phyloP scores from a whole-genome alignment of 352 stramenopile genomes.

The Phytophthora kernoviae region DNA sequence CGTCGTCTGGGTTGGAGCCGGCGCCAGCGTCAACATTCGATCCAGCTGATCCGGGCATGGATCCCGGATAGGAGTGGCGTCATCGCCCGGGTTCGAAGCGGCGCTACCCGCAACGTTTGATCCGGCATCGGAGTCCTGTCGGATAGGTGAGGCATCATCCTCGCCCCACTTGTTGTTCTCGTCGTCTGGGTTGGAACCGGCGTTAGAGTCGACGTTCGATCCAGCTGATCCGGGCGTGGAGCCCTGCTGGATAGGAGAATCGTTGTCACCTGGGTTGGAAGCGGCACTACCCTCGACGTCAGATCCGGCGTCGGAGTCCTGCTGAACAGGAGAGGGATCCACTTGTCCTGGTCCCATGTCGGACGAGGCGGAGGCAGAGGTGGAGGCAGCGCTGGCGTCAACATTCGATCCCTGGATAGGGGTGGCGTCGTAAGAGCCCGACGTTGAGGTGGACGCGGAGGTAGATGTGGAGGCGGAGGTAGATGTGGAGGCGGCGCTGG shows the following conservation, averaged over 20 bases:
- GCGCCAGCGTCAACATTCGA: not conserved
- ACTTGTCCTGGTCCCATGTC: too few relatives aligned
- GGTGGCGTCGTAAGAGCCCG: not conserved
- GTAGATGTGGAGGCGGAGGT: not conserved
- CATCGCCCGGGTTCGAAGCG: not conserved
- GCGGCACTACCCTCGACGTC: too few relatives aligned
- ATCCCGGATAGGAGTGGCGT: not conserved
- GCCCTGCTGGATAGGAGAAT: too few relatives aligned
- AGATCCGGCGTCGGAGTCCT: too few relatives aligned
- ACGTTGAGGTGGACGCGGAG: not conserved
- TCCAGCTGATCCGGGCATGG: not conserved
- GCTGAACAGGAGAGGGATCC: too few relatives aligned
- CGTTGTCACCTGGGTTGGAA: too few relatives aligned
- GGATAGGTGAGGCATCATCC: not conserved
- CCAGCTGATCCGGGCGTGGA: too few relatives aligned
- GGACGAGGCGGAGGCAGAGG: not conserved
- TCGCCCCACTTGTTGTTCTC: conserved; percentile 1
- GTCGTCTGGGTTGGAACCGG: not conserved
- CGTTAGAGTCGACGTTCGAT: too few relatives aligned
- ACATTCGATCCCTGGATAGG: not conserved
- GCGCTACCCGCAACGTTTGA: not conserved
- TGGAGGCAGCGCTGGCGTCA: not conserved
- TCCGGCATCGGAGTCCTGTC: not conserved
- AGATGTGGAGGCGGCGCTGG: not conserved
- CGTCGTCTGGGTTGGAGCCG: not conserved